These are phyloP conservation scores for Neopestalotiopsis sp. DNA, from an alignment of 2,329 filamentous ascomycete genomes.

Conservation along the genomic window DNA sequence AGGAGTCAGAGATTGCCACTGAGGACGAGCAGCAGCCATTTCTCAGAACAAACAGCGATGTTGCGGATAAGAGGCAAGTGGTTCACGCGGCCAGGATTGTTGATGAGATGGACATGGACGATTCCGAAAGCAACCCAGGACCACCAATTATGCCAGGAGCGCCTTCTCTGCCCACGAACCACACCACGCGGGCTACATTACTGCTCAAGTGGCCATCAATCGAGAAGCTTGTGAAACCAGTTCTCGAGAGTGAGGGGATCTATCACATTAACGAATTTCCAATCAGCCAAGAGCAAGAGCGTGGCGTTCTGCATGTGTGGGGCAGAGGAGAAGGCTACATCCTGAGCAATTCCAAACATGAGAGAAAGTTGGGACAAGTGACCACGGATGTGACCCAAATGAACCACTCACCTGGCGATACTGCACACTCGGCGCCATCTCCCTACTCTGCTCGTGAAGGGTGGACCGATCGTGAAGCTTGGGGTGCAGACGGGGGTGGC, in stretches of 20 bases:
- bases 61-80: conserved; percentile 7
- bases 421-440: conserved; percentile 37
- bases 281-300: conserved; percentile 73
- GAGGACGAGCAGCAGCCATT: conserved; percentile 31
- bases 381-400: conserved; percentile 38
- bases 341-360: neutral
- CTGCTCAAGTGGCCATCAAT: conserved; percentile 77
- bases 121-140: conserved; percentile 56
- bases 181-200: conserved; percentile 88
- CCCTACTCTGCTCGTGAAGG: neutral
- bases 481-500: conserved; percentile 62
- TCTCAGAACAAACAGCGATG: conserved; percentile 34
- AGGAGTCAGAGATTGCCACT: conserved; percentile 18
- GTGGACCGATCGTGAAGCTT: conserved; percentile 43
- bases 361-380: conserved; percentile 41
- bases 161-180: conserved; percentile 79
- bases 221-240: conserved; percentile 61
- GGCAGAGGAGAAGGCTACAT: conserved; percentile 74
- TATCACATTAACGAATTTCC: conserved; percentile 73
- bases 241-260: conserved; percentile 54
- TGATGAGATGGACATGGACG: conserved; percentile 47
- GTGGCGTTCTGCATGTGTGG: conserved; percentile 76
- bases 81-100: conserved; percentile 37
- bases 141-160: conserved; percentile 61
- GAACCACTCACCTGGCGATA: conserved; percentile 53